Percentiles rank a stretch among this genome's conserved stretches.
phyloP scores from a whole-genome alignment of 2,329 filamentous ascomycete genomes.

The Hypoxylon sp. region DNA sequence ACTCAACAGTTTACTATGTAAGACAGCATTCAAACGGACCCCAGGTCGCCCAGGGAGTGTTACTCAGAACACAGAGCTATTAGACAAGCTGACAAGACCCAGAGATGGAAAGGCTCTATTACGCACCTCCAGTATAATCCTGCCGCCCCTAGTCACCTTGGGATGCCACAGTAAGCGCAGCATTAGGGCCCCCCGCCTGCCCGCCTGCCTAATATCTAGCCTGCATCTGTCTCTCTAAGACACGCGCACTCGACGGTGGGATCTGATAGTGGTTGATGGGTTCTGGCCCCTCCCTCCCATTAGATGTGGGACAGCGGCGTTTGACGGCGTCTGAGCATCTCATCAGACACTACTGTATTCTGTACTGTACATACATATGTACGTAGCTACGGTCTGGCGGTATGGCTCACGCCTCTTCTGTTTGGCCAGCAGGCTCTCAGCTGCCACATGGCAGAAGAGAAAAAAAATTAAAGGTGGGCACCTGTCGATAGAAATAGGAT shows the following conservation, averaged over 20 bases:
- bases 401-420: background rate
- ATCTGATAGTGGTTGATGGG: constrained; percentile 9
- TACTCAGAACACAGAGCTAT: no score
- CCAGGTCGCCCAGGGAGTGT: no score
- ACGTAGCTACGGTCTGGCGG: background rate
- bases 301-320: constrained; percentile 6
- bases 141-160: constrained; percentile 15
- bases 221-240: background rate
- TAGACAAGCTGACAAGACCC: background rate
- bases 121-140: background rate
- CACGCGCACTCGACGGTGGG: constrained; percentile 7
- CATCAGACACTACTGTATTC: no score
- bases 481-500: background rate
- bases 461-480: background rate
- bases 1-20: constrained; percentile 5
- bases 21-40: no score
- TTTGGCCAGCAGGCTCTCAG: background rate
- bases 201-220: background rate
- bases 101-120: background rate
- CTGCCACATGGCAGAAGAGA: constrained; percentile 10
- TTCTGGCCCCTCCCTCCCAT: constrained; percentile 21
- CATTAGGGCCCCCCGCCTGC: constrained; percentile 3
- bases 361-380: no score
- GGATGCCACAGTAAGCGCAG: constrained; percentile 28
- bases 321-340: constrained; percentile 10